Evolutionary conservation across 306 rosid genomes (phyloP), one percentile per base, ranked within the genome.

Genomic region (Fragaria iinumae): DNA sequence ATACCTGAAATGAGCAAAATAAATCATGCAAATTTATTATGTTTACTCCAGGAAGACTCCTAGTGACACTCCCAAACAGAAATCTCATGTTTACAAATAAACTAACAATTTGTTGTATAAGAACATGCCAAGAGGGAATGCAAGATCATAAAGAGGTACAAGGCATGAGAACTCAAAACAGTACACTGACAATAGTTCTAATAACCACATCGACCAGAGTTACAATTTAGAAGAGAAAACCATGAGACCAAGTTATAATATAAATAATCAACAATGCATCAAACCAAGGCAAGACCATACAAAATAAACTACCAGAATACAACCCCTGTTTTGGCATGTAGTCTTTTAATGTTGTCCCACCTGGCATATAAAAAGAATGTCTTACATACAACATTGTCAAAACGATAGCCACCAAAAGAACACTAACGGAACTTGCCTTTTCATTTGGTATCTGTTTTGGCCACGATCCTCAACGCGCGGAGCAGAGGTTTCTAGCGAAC

Each of bases 271-370:
- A 56, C 34, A 36, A 25, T n/a, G 18, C 77, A 56, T 56, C 27
- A 77, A 20, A 32, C 6, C 21, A 32, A 6, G 38, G 55, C 39
- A 34, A 18, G 77, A 73, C 21, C 32, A 66, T 56, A 87, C 32
- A 81, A 48, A 80, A 82, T 87, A 92, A 84, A 90, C 91, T 89
- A 96, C 99, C 98, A 92, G 99, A 80, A 96, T 92, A 38, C 99
- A 96, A 45, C 99, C 32, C 99, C 97, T 12, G 99, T 88, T 85
- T 84, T 87, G 67, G 99, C 89, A 86, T 96, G 99, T 71, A 96
- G 85, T 62, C 93, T 79, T 89, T 89, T 96, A 76, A 96, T 96
- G 71, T 98, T 96, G 85, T 96, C 99, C 18, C 99, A 96, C 99
- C 99, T 96, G 84, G 23, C 56, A 62, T 60, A 76, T 49, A 52